A percentile compares a stretch with the other conserved stretches of the same genome.
phyloP scores from a whole-genome alignment of 2,329 filamentous ascomycete genomes.

The Diaporthe eres region DNA sequence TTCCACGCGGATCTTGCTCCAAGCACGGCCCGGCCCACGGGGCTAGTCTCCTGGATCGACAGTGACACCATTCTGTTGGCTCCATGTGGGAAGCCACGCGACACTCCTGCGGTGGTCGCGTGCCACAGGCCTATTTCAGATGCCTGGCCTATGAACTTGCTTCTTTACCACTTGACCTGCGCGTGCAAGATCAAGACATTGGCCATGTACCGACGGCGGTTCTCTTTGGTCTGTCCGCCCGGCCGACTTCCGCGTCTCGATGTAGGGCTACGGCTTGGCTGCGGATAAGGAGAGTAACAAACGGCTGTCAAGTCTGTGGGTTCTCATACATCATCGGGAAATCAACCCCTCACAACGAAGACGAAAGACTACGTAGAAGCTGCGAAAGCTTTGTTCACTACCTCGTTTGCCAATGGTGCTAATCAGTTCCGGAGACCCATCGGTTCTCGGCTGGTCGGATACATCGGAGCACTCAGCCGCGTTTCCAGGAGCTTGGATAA shows the following conservation, averaged over 20 bases:
- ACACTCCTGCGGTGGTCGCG: too few species aligned
- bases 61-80: not conserved
- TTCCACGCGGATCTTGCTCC: not conserved
- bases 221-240: not conserved
- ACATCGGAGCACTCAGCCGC: not conserved
- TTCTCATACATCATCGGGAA: not conserved
- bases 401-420: not conserved
- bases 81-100: not conserved
- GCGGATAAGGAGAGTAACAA: not conserved
- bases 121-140: not conserved
- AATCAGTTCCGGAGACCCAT: not conserved
- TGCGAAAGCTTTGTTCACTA: too few species aligned
- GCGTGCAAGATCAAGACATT: not conserved
- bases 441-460: not conserved
- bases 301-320: not conserved
- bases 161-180: not conserved
- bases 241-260: too few species aligned
- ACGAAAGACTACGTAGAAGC: not conserved
- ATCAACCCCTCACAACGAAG: not conserved
- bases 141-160: not conserved
- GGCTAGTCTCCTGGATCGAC: not conserved
- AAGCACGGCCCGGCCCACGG: not conserved
- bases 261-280: not conserved
- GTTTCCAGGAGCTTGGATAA: not conserved
- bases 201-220: too few species aligned